phyloP scores from a whole-genome alignment of 441 rosid species.

The Rhodomyrtus psidioides region DNA sequence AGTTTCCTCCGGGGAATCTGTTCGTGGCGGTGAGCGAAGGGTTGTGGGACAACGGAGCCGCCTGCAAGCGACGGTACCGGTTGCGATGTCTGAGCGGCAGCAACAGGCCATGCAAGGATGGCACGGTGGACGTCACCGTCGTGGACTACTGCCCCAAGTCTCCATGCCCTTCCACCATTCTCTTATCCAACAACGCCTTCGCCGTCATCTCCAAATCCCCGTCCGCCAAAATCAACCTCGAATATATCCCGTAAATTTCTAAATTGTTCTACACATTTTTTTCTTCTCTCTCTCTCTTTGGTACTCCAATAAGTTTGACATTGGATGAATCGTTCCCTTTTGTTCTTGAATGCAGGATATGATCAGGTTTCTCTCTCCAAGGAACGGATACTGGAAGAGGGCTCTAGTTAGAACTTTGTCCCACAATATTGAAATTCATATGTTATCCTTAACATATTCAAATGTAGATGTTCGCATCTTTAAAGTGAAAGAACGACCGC shows the following conservation, averaged over 20 bases:
- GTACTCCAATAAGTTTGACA: background rate
- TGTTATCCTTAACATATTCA: background rate
- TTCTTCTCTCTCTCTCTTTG: background rate
- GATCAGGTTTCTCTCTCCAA: background rate
- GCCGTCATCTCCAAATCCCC: slow-evolving; percentile 13
- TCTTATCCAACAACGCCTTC: slow-evolving; percentile 31
- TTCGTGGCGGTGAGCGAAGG: slow-evolving; percentile 40
- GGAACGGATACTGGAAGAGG: background rate
- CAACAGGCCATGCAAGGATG: slow-evolving; percentile 27
- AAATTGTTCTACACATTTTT: background rate
- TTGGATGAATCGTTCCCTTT: background rate
- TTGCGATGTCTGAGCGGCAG: slow-evolving; percentile 35
- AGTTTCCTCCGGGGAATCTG: slow-evolving; percentile 32
- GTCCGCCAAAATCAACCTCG: slow-evolving; percentile 28
- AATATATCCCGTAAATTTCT: slow-evolving; percentile 26
- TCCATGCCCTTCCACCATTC: slow-evolving; percentile 36
- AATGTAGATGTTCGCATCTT: background rate
- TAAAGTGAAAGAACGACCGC: background rate
- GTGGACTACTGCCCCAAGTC: slow-evolving; percentile 30
- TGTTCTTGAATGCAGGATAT: background rate
- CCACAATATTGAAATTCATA: background rate
- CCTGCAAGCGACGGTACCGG: slow-evolving; percentile 33
- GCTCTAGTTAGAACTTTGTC: background rate
- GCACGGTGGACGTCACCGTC: slow-evolving; percentile 23
- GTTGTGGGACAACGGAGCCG: slow-evolving; percentile 51